These are phyloP conservation scores for Micractinium conductrix DNA, from an alignment of 139 green algal genomes.

Conservation along the genomic window DNA sequence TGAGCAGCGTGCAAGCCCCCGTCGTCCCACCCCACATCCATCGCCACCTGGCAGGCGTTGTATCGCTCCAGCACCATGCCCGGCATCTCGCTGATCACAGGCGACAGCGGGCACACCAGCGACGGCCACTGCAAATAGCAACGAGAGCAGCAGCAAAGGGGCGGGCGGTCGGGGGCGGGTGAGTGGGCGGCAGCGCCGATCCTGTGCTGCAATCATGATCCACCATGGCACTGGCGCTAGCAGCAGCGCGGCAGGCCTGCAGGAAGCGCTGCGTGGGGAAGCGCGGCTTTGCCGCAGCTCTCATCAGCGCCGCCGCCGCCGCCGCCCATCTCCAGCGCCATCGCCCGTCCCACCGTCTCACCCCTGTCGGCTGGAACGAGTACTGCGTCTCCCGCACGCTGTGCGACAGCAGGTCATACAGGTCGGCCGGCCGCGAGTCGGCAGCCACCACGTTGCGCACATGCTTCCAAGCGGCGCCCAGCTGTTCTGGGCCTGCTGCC, in stretches of 20 bases:
- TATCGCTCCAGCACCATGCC: conserved; percentile 86
- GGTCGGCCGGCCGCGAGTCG: conserved; percentile 56
- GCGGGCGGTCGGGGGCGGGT: neutral
- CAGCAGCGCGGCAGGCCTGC: neutral
- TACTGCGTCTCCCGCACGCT: conserved; percentile 78
- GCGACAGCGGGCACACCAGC: conserved; percentile 66
- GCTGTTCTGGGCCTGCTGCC: conserved; percentile 31
- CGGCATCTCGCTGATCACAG: conserved; percentile 73
- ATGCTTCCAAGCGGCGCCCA: conserved; percentile 62
- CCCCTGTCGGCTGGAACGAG: conserved; percentile 64
- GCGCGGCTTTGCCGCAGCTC: neutral
- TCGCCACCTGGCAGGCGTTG: conserved; percentile 60
- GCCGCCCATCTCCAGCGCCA: neutral
- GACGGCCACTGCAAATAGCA: conserved; percentile 77
- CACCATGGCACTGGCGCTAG: no score
- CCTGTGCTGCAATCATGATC: no score
- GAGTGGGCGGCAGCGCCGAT: neutral
- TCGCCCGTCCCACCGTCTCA: conserved; percentile 45
- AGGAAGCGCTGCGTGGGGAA: neutral
- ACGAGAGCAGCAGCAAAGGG: neutral
- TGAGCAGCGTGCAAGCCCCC: neutral
- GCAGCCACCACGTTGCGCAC: conserved; percentile 53
- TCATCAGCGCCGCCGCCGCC: neutral
- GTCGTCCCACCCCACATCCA: neutral
- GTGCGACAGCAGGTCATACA: conserved; percentile 71